Base-by-base conservation (phyloP, 345 rosid species). In the Turnera subulata region DNA sequence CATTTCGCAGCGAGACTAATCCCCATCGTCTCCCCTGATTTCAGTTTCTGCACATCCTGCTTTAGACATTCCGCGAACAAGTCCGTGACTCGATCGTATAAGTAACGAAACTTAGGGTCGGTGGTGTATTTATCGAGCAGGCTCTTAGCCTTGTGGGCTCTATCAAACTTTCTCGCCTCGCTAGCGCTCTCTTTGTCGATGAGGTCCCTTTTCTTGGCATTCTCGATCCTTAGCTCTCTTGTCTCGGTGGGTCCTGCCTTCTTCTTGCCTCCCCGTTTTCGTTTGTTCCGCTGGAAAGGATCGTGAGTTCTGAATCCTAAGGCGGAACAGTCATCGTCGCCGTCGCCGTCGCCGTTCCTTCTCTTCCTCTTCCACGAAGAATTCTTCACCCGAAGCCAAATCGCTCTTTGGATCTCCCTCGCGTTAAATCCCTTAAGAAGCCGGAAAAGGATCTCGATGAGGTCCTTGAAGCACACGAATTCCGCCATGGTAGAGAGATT, bases 1-100 rank as follows among this genome's bases (percentile, higher is more conserved):
- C 66, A 67, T 21, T 47, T 60, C 14, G 56, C 45, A 5, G 58
- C 70, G 16, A 66, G 53, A 37, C 70, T 52, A 16, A 66, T 58
- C n/a, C 51, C 22, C 6, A 17, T 1, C 11, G 51, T 1, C 18
- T 66, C 33, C 11, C 53, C 58, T 0, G 59, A 26, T 14, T 23
- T 58, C 38, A 58, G 32, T 7, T 11, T 16, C 13, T 13, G 25
- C 18, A 66, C 1, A 37, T 58, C 59, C 10, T 14, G 5, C 21
- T 29, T 58, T 5, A 58, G 35, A 9, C 19, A 14, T 17, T 58
- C 52, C 11, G 62, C 53, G 24, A 58, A 58, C 14, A 32, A 20
- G 14, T 58, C 51, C 1, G 51, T 23, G 5, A 58, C 21, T 11
- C 22, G 10, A 9, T 58, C 62, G 16, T 58, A 47, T 1, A 58